phyloP scores from a whole-genome alignment of 805 yeast genomes.

The Cyberlindnera bimundalis region DNA sequence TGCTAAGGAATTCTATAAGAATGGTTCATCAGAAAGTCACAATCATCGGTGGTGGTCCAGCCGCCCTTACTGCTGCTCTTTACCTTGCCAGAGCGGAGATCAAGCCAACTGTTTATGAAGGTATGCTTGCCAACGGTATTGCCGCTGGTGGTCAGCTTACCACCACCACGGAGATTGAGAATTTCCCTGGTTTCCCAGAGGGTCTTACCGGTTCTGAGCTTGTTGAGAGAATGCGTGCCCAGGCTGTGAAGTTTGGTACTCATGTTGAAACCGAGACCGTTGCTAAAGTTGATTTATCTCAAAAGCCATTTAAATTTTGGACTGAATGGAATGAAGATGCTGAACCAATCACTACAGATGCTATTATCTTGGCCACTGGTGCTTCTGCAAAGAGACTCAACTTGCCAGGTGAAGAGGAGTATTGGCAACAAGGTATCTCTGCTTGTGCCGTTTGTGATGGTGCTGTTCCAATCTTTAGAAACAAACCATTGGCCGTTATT shows the following conservation, averaged over 20 bases:
- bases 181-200: constrained; percentile 97
- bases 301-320: constrained; percentile 95
- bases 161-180: constrained; percentile 97
- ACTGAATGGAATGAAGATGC: constrained; percentile 91
- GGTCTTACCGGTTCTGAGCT: constrained; percentile 84
- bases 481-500: constrained; percentile 94
- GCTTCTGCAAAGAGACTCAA: constrained; percentile 95
- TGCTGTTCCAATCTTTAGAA: constrained; percentile 98
- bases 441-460: constrained; percentile 99
- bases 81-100: constrained; percentile 96
- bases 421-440: constrained; percentile 99
- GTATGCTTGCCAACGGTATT: constrained; percentile 91
- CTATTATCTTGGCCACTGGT: constrained; percentile 93
- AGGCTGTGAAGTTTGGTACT: constrained; percentile 85
- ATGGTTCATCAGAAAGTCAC: constrained; percentile 85
- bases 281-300: constrained; percentile 83
- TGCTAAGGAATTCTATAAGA: constrained; percentile 30
- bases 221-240: constrained; percentile 93
- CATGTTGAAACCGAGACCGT: constrained; percentile 93
- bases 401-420: constrained; percentile 93
- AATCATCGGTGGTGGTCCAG: constrained; percentile 96
- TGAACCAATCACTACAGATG: constrained; percentile 89
- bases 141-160: constrained; percentile 99
- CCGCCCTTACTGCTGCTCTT: constrained; percentile 99
- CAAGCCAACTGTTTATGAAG: constrained; percentile 91